Evolutionary conservation across 2,329 filamentous ascomycete genomes (phyloP), one percentile per base, ranked within the genome.

Genomic region (Bimuria novae-zelandiae): DNA sequence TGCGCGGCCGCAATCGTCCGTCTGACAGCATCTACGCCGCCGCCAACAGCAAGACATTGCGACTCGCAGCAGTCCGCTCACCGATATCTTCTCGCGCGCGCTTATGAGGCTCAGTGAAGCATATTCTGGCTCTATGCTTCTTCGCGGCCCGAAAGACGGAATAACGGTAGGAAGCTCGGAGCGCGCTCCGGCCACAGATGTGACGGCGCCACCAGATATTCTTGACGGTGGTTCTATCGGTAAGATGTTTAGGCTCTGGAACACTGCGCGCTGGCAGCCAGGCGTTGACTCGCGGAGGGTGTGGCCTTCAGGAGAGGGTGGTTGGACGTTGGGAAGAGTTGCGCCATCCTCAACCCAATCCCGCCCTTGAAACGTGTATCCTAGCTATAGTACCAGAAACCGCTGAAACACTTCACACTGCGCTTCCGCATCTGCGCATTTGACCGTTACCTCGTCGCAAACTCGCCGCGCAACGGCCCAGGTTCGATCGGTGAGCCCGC

Each of bases 331-430:
- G n/a, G n/a, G n/a, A n/a, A n/a, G n/a, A 33, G 42, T 35, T 45
- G 42, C 42, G 42, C 42, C 42, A 45, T 45, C 42, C 42, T 35
- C 7, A 35, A n/a, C n/a, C n/a, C n/a, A n/a, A n/a, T 23, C 42
- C 42, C 29, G 17, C 30, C 41, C 41, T n/a, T 35, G 42, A 45
- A 33, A 45, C 42, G 8, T 6, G 16, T 33, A 23, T 5, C 42
- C 42, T 19, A 45, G 42, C 29, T 35, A 45, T 45, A 45, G 42
- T 45, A 45, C 42, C 42, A 45, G 16, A 35, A 35, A 33, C 14
- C 40, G 40, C n/a, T 30, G 40, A 33, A 45, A 35, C 27, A 21
- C 42, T 14, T 35, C 42, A 11, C 19, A 23, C 42, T 45, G 41
- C 41, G 41, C 41, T 21, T 40, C 37, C 17, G 11, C 41, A 33